Percentiles rank a stretch among this genome's conserved stretches.
Conservation (phyloP, 2,329 filamentous ascomycete genomes). For the Triangularia setosa region DNA sequence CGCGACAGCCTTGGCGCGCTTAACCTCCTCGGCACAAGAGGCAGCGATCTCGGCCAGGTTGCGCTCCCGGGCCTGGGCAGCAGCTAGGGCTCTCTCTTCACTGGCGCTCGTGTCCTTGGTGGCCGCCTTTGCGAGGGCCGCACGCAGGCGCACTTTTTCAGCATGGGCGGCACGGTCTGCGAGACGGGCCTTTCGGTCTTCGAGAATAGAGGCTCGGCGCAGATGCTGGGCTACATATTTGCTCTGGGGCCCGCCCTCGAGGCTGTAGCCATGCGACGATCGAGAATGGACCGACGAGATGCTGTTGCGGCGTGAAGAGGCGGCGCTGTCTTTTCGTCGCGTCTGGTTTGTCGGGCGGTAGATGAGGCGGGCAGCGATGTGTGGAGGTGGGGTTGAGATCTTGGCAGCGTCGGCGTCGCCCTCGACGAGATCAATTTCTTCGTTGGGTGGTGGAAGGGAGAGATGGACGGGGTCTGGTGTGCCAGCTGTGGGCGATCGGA, state of each 20-base stretch:
- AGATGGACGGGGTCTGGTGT: slow-evolving; percentile 22
- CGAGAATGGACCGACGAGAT: slow-evolving; percentile 72
- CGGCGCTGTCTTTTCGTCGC: slow-evolving; percentile 70
- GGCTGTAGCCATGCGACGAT: slow-evolving; percentile 58
- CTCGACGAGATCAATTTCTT: slow-evolving; percentile 25
- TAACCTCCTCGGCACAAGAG: slow-evolving; percentile 77
- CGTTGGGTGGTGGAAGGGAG: slow-evolving; percentile 21
- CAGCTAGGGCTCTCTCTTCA: slow-evolving; percentile 73
- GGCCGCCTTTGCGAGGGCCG: slow-evolving; percentile 68
- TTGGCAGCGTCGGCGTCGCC: slow-evolving; percentile 32
- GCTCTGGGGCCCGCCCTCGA: slow-evolving; percentile 60
- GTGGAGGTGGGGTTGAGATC: slow-evolving; percentile 63
- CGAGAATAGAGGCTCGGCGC: slow-evolving; percentile 74
- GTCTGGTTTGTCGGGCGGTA: slow-evolving; percentile 59
- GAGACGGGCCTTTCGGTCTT: slow-evolving; percentile 73
- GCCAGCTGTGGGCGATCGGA: slow-evolving; percentile 24
- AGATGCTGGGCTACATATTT: slow-evolving; percentile 75
- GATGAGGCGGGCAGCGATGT: slow-evolving; percentile 70
- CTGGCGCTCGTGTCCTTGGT: slow-evolving; percentile 61
- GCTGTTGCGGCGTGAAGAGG: slow-evolving; percentile 75
- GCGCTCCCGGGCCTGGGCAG: slow-evolving; percentile 72
- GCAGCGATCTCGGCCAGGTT: slow-evolving; percentile 79
- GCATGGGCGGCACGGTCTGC: slow-evolving; percentile 78
- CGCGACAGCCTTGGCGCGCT: slow-evolving; percentile 76
- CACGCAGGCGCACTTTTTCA: slow-evolving; percentile 75